Base-by-base conservation (phyloP, 2,329 filamentous ascomycete species). In the Alternaria panax region DNA sequence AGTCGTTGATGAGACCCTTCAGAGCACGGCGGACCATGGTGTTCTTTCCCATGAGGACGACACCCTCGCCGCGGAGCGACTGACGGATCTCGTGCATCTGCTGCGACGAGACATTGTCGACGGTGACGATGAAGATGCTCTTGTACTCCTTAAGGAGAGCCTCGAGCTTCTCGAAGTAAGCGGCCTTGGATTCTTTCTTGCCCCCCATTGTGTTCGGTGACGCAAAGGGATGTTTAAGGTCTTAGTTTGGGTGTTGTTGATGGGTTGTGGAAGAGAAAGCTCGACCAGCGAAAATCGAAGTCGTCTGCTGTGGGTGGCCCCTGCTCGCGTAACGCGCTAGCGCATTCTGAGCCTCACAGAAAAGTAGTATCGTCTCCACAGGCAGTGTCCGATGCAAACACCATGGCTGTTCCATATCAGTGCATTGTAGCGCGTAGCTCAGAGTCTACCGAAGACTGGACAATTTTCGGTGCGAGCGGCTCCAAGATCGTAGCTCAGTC, bases 71-170 rank as follows among this genome's bases (percentile, higher is more conserved):
- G 82, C 95, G 93, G 82, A 99, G 91, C 78, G 92, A 84, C 79
- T 90, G 85, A 82, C 95, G 92, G 83, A 99, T 98, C 89, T 99
- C 95, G 92, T 99, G 95, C 96, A 99, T 99, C 90, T 99, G 96
- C 90, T 99, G 95, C 75, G 95, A 99, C 83, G 90, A 92, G 89
- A 99, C 95, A 99, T 98, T 99, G 92, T 98, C 78, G 68, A 80
- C 78, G 80, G 81, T 89, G 83, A 97, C 93, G 83, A 99, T 93
- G 92, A 99, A 98, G 86, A 98, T 91, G 80, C 91, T 94, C 83
- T 88, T 89, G 91, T 96, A 98, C 82, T 93, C 90, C 87, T 98
- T 92, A 82, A 99, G 90, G 82, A 98, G 89, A 84, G 83, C 83
- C 90, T 97, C 96, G 83, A 99, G 93, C 93, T 98, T 98, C 84